Conservation (phyloP, 176 grass and related monocot species). For the Carex parvula region DNA sequence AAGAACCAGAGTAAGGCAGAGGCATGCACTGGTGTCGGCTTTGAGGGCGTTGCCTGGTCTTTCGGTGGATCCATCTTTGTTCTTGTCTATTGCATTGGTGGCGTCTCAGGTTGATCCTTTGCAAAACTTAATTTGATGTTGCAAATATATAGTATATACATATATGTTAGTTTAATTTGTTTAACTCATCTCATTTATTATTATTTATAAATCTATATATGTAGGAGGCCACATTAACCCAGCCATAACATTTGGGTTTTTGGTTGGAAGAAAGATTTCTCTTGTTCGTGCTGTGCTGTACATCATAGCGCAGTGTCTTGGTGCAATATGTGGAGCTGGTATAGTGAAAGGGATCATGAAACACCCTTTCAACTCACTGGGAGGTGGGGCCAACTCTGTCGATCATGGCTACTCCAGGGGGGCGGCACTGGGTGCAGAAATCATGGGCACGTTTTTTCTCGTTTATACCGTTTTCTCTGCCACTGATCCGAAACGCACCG, state of each 20-base stretch:
- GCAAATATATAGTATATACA: not conserved
- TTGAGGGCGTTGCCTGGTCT: conserved; percentile 72
- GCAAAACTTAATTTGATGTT: not conserved
- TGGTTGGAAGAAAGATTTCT: conserved; percentile 67
- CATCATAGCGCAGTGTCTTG: conserved; percentile 76
- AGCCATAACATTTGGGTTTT: conserved; percentile 64
- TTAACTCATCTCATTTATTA: not conserved
- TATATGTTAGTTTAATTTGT: not conserved
- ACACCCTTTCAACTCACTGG: conserved; percentile 28
- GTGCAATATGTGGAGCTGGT: conserved; percentile 66
- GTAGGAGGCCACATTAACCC: conserved; percentile 85
- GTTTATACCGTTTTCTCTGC: conserved; percentile 77
- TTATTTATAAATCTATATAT: conserved; percentile 1
- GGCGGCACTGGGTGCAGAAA: conserved; percentile 52
- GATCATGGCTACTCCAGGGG: conserved; percentile 23
- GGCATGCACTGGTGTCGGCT: conserved; percentile 49
- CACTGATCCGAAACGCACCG: conserved; percentile 64
- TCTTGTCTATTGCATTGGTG: conserved; percentile 72
- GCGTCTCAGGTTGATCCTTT: conserved; percentile 46
- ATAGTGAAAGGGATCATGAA: conserved; percentile 72
- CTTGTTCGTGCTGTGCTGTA: conserved; percentile 50
- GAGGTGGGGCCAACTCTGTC: conserved; percentile 69
- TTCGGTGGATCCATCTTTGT: conserved; percentile 89
- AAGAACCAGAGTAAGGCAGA: conserved; percentile 33
- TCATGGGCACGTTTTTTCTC: conserved; percentile 78